Conservation (phyloP, 2,329 filamentous ascomycete genomes). For the Colletotrichum brevisporum region DNA sequence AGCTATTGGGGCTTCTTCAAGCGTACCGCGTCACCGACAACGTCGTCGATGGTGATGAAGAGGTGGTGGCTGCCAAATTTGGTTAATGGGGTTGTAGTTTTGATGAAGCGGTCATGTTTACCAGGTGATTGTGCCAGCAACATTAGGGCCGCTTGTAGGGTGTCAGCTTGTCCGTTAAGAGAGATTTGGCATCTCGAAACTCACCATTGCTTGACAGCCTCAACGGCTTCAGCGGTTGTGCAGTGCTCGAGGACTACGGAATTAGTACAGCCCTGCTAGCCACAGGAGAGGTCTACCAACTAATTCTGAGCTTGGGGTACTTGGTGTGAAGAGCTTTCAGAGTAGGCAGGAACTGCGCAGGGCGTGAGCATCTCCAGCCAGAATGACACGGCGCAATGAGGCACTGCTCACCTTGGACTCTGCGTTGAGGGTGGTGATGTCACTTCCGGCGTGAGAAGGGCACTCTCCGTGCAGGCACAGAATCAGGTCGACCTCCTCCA, state of each 20-base stretch:
- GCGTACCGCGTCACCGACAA: constrained; percentile 65
- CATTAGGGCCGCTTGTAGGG: constrained; percentile 80
- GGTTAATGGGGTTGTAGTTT: neutral
- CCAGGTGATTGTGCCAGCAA: constrained; percentile 63
- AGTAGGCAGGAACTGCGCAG: constrained; percentile 80
- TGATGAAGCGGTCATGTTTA: constrained; percentile 43
- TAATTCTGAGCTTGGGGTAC: constrained; percentile 80
- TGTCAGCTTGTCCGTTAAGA: neutral
- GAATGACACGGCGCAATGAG: no score
- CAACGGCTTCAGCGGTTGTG: constrained; percentile 85
- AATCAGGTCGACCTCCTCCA: constrained; percentile 87
- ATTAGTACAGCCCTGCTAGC: neutral
- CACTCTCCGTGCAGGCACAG: constrained; percentile 95
- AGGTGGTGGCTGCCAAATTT: constrained; percentile 79
- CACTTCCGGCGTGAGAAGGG: constrained; percentile 56
- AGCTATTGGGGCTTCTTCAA: constrained; percentile 21
- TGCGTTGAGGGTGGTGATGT: constrained; percentile 74
- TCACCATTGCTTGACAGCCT: constrained; percentile 69
- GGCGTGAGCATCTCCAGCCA: neutral
- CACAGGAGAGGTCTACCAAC: neutral
- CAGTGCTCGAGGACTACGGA: constrained; percentile 80
- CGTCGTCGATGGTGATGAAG: constrained; percentile 82
- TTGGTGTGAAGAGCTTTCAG: constrained; percentile 78
- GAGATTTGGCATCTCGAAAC: neutral
- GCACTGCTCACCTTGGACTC: constrained; percentile 65